These are phyloP conservation scores for Trichomonascus vanleenenianus DNA, from an alignment of 805 yeast species.

Conservation along the genomic window DNA sequence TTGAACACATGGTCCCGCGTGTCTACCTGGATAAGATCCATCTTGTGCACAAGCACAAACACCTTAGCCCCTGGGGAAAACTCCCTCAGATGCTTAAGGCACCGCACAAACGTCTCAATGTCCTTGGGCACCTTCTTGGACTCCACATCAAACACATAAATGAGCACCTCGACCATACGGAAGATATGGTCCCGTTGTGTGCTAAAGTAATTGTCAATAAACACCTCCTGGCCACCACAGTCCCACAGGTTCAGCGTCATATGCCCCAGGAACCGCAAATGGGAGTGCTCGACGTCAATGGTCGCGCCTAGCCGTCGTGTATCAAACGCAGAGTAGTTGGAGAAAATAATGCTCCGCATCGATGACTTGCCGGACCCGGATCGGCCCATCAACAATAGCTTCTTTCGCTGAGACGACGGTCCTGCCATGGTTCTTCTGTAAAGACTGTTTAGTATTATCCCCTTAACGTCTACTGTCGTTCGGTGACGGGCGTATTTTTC, in stretches of 20 bases:
- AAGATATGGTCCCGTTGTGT: constrained; percentile 88
- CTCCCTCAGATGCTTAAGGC: constrained; percentile 71
- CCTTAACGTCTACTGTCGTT: neutral
- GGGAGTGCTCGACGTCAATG: constrained; percentile 97
- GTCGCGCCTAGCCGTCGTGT: constrained; percentile 95
- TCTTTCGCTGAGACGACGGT: constrained; percentile 37
- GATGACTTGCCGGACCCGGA: constrained; percentile 97
- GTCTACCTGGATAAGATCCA: constrained; percentile 88
- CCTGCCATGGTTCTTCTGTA: constrained; percentile 16
- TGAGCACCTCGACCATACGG: constrained; percentile 90
- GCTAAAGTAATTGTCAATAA: constrained; percentile 88
- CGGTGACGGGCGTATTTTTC: no score
- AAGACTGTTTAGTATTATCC: neutral
- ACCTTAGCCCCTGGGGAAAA: constrained; percentile 87
- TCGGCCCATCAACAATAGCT: constrained; percentile 73
- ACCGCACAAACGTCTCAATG: constrained; percentile 81
- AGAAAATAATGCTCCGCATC: constrained; percentile 92
- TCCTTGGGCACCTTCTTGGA: constrained; percentile 87
- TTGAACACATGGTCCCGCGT: constrained; percentile 76
- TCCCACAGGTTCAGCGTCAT: constrained; percentile 97
- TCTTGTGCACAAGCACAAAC: constrained; percentile 86
- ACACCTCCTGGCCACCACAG: constrained; percentile 91
- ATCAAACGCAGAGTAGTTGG: constrained; percentile 94
- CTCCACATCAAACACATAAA: constrained; percentile 95
- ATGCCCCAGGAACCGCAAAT: constrained; percentile 83